phyloP scores from a whole-genome alignment of 2,329 filamentous ascomycete species.

The Trichoderma sp. region DNA sequence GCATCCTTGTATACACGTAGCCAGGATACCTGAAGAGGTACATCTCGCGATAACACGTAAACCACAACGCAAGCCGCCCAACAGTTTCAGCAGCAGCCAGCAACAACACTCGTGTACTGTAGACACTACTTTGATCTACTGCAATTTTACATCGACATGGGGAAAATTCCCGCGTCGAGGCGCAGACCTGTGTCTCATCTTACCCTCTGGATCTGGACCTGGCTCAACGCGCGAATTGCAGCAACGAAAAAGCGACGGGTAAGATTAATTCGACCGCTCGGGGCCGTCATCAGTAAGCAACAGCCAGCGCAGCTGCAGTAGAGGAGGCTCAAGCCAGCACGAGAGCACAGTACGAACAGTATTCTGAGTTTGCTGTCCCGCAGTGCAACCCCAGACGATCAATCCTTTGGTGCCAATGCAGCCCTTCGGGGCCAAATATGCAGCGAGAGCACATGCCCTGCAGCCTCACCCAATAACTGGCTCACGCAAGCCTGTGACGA shows the following conservation, averaged over 20 bases:
- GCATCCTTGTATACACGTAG: neutral
- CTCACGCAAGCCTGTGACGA: conserved; percentile 21
- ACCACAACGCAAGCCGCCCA: conserved; percentile 1
- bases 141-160: conserved; percentile 14
- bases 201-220: conserved; percentile 1
- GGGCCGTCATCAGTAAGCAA: conserved; percentile 3
- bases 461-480: conserved; percentile 9
- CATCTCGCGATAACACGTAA: conserved; percentile 13
- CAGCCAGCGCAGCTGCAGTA: neutral
- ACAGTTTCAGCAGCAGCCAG: neutral
- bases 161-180: conserved; percentile 5
- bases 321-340: conserved; percentile 1
- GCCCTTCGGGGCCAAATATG: conserved; percentile 12
- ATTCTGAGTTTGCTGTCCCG: neutral
- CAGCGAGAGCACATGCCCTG: conserved; percentile 8
- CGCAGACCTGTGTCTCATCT: conserved; percentile 18
- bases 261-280: neutral
- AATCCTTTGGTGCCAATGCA: conserved; percentile 21
- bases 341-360: neutral
- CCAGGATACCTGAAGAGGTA: neutral
- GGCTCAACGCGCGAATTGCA: neutral
- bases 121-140: neutral
- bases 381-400: conserved; percentile 9
- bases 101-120: neutral
- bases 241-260: neutral